Evolutionary conservation across 1,284 basidiomycete species (phyloP).

Genomic region (Pseudozyma hubeiensis): DNA sequence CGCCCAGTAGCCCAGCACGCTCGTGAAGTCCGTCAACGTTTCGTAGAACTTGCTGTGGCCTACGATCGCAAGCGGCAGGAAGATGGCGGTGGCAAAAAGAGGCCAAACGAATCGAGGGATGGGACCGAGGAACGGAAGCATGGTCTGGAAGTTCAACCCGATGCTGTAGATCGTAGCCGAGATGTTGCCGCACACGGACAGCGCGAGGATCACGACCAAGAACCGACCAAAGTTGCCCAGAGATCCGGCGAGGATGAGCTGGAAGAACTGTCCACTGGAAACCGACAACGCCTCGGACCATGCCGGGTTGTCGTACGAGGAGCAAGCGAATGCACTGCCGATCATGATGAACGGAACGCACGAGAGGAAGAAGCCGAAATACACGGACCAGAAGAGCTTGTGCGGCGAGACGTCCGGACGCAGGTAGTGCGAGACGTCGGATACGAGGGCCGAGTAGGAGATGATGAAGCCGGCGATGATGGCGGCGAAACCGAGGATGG

Average conservation of each 20-base stretch:
- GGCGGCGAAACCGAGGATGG: constrained; percentile 73
- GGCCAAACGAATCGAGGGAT: constrained; percentile 90
- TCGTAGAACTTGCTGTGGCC: constrained; percentile 76
- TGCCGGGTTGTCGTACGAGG: constrained; percentile 74
- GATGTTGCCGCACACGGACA: constrained; percentile 82
- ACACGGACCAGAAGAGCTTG: constrained; percentile 74
- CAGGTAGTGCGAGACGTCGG: constrained; percentile 68
- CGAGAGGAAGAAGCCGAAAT: constrained; percentile 75
- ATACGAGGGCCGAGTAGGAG: constrained; percentile 70
- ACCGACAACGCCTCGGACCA: constrained; percentile 69
- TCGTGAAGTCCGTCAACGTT: constrained; percentile 73
- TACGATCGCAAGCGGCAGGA: constrained; percentile 75
- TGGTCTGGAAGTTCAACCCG: constrained; percentile 59
- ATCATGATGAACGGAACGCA: constrained; percentile 74
- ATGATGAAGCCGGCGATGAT: constrained; percentile 75
- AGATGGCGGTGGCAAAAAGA: constrained; percentile 80
- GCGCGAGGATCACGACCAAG: constrained; percentile 81
- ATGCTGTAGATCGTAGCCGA: constrained; percentile 76
- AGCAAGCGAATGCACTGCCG: constrained; percentile 72
- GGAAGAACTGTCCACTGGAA: constrained; percentile 77
- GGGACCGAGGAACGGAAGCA: constrained; percentile 79
- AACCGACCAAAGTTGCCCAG: constrained; percentile 83
- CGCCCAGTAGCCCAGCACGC: constrained; percentile 77
- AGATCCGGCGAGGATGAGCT: constrained; percentile 77
- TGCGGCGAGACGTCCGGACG: constrained; percentile 71